Conservation (phyloP, 768 basidiomycete genomes). For the Daedaleopsis sinensis region DNA sequence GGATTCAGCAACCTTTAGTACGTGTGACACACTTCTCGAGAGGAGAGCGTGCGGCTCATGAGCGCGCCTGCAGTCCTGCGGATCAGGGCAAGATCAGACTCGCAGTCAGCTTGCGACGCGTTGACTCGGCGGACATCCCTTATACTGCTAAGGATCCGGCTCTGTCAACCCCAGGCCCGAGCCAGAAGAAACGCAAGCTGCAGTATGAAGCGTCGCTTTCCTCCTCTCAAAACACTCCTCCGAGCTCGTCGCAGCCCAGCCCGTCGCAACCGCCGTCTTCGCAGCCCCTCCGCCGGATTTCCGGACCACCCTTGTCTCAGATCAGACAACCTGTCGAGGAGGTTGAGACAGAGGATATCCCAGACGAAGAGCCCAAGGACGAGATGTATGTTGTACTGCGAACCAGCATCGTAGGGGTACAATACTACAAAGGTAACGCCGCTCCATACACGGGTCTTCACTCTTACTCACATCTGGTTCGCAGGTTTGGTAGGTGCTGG, state of each 20-base stretch:
- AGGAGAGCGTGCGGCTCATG: neutral
- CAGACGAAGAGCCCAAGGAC: conserved; percentile 52
- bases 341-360: conserved; percentile 48
- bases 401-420: conserved; percentile 78
- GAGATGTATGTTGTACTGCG: conserved; percentile 66
- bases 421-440: conserved; percentile 70
- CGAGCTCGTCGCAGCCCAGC: conserved; percentile 13
- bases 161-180: conserved; percentile 25
- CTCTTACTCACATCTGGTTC: neutral
- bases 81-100: conserved; percentile 67
- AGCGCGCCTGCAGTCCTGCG: conserved; percentile 40
- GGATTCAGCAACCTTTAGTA: conserved; percentile 60
- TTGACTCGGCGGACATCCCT: conserved; percentile 64
- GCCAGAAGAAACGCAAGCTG: conserved; percentile 50
- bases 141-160: conserved; percentile 37
- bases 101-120: conserved; percentile 55
- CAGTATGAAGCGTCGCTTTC: conserved; percentile 26
- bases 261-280: conserved; percentile 12
- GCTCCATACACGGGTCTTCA: neutral
- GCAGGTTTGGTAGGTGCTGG: conserved; percentile 77
- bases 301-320: conserved; percentile 19
- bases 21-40: conserved; percentile 18
- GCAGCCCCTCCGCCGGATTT: conserved; percentile 25
- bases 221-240: conserved; percentile 22
- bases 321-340: conserved; percentile 20